phyloP scores from a whole-genome alignment of 768 basidiomycete species.

The Termitomyces sp. region DNA sequence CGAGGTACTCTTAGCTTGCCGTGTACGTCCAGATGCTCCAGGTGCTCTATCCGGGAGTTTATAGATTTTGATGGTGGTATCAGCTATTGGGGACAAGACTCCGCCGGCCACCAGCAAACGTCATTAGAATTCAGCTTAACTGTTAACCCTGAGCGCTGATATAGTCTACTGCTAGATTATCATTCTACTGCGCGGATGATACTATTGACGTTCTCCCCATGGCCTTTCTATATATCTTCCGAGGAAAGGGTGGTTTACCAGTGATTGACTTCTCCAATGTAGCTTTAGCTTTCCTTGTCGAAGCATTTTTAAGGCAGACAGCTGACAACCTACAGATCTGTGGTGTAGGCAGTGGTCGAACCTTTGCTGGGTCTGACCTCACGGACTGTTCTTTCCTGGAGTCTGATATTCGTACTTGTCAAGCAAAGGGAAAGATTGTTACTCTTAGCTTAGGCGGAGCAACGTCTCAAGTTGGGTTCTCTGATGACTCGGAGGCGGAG shows the following conservation, averaged over 20 bases:
- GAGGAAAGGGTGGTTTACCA: constrained; percentile 54
- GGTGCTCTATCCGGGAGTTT: neutral
- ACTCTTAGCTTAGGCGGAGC: constrained; percentile 56
- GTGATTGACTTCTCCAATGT: constrained; percentile 62
- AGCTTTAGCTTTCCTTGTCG: constrained; percentile 22
- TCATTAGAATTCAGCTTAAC: constrained; percentile 3
- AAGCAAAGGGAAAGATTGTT: constrained; percentile 52
- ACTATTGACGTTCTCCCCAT: constrained; percentile 58
- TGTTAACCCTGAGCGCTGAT: neutral
- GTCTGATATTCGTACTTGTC: constrained; percentile 59
- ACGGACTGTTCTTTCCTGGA: constrained; percentile 61
- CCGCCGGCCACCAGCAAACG: constrained; percentile 33
- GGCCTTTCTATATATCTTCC: constrained; percentile 58
- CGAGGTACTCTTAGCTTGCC: constrained; percentile 24
- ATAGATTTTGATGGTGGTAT: neutral
- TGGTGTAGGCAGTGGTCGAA: constrained; percentile 34
- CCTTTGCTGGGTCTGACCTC: constrained; percentile 59
- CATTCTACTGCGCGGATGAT: constrained; percentile 60
- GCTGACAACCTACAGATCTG: constrained; percentile 40
- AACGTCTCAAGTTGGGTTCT: constrained; percentile 51
- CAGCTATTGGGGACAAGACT: constrained; percentile 41
- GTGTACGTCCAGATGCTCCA: constrained; percentile 23
- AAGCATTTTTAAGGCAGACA: neutral
- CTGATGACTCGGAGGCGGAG: constrained; percentile 44
- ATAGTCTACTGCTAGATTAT: constrained; percentile 25